Evolutionary conservation across 2,329 filamentous ascomycete species (phyloP).

Genomic region (Colletotrichum eremochloae): DNA sequence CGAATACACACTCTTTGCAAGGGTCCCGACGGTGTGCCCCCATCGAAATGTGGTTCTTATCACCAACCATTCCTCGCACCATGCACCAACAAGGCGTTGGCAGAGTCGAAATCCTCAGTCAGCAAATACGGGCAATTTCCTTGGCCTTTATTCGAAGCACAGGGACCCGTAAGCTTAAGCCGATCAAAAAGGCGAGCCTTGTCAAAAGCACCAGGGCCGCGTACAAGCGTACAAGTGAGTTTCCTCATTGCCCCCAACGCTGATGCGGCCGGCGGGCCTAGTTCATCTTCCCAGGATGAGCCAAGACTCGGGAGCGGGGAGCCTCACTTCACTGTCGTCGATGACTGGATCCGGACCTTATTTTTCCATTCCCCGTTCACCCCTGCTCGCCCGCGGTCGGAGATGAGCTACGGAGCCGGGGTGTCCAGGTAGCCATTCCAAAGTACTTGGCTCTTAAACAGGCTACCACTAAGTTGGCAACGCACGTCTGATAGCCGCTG

Average conservation of each 20-base stretch:
- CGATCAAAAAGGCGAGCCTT: constrained; percentile 19
- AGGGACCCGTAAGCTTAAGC: constrained; percentile 26
- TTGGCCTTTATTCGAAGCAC: constrained; percentile 27
- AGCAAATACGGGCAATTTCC: background rate
- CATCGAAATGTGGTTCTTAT: constrained; percentile 16
- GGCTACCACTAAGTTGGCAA: background rate
- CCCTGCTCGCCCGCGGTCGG: constrained; percentile 12
- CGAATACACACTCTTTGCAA: constrained; percentile 25
- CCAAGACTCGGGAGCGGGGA: constrained; percentile 35
- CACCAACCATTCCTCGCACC: background rate
- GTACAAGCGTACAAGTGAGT: background rate
- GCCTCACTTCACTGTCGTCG: constrained; percentile 24
- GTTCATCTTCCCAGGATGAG: constrained; percentile 15
- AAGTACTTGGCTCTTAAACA: constrained; percentile 34
- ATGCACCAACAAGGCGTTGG: constrained; percentile 7
- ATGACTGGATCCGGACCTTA: constrained; percentile 36
- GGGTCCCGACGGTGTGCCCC: constrained; percentile 20
- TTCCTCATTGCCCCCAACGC: background rate
- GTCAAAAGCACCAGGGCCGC: constrained; percentile 1
- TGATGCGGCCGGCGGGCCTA: background rate
- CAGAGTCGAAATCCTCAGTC: background rate
- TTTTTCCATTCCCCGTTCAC: constrained; percentile 32
- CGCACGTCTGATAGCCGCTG: constrained; percentile 25
- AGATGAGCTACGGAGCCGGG: constrained; percentile 27
- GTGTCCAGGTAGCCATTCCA: background rate